phyloP scores from a whole-genome alignment of 495 filamentous ascomycete genomes.

The Astrothelium macrocarpum region DNA sequence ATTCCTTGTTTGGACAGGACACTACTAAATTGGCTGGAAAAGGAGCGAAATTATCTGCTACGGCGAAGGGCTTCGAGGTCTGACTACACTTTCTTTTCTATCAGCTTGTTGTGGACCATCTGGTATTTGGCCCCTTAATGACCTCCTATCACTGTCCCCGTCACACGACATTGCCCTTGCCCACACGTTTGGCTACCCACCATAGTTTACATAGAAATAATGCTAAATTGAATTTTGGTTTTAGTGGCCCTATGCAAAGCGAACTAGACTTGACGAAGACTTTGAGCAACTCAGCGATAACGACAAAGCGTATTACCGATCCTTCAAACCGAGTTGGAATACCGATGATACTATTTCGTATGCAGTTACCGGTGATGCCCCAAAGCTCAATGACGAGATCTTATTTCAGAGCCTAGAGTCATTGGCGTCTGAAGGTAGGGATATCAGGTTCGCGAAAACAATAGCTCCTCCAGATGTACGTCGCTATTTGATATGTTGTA shows the following conservation, averaged over 20 bases:
- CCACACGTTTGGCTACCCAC: neutral
- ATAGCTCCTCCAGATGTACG: conserved; percentile 35
- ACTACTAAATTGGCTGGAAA: conserved; percentile 34
- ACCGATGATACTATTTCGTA: conserved; percentile 63
- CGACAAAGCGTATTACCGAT: conserved; percentile 52
- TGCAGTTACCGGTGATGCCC: conserved; percentile 29
- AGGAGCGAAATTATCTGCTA: conserved; percentile 38
- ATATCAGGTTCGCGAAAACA: conserved; percentile 47
- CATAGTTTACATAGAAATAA: neutral
- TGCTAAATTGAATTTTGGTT: neutral
- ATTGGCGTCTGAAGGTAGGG: conserved; percentile 36
- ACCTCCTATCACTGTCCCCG: neutral
- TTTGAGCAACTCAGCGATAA: conserved; percentile 48
- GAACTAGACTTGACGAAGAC: conserved; percentile 51
- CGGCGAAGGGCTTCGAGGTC: conserved; percentile 62
- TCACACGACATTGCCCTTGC: conserved; percentile 26
- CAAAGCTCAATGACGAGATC: conserved; percentile 24
- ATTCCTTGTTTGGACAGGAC: conserved; percentile 68
- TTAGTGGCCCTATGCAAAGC: conserved; percentile 82
- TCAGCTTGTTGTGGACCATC: neutral
- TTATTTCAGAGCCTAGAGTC: conserved; percentile 27
- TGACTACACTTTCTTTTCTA: conserved; percentile 39
- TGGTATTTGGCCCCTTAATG: neutral
- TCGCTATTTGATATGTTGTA: conserved; percentile 10
- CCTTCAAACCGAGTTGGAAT: conserved; percentile 71